Evolutionary conservation across 108 stramenopile genomes (phyloP).

Genomic region (Cyclotella cryptica): DNA sequence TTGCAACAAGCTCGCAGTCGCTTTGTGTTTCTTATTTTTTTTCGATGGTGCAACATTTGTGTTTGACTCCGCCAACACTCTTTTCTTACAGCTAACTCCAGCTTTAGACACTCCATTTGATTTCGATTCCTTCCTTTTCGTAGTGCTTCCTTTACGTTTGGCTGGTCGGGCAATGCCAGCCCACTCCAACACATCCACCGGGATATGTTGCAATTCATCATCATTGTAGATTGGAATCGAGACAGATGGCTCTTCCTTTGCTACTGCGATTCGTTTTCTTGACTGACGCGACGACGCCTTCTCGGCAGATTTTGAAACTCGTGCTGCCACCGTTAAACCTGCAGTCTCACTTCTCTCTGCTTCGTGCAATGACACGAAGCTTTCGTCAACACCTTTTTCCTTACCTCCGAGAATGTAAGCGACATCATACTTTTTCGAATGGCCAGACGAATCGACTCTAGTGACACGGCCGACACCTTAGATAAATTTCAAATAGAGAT

Average conservation of each 20-base stretch:
- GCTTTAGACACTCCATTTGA: slow-evolving; percentile 1
- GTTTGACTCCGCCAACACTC: slow-evolving; percentile 39
- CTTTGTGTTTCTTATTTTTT: neutral
- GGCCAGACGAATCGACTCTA: slow-evolving; percentile 53
- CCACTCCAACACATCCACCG: slow-evolving; percentile 48
- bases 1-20: neutral
- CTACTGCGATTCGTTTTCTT: slow-evolving; percentile 7
- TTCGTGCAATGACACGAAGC: slow-evolving; percentile 58
- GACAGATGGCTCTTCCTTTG: slow-evolving; percentile 2
- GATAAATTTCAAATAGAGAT: neutral
- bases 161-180: slow-evolving; percentile 39
- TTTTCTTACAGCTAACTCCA: slow-evolving; percentile 27
- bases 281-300: slow-evolving; percentile 27
- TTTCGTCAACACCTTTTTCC: slow-evolving; percentile 74
- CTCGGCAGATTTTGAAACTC: slow-evolving; percentile 25
- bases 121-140: neutral
- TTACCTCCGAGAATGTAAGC: slow-evolving; percentile 81
- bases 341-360: slow-evolving; percentile 18
- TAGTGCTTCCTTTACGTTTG: slow-evolving; percentile 1
- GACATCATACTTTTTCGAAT: slow-evolving; percentile 67
- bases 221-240: slow-evolving; percentile 41
- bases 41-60: neutral
- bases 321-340: slow-evolving; percentile 12
- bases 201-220: slow-evolving; percentile 49
- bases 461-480: slow-evolving; percentile 72